phyloP scores from a whole-genome alignment of 2,329 filamentous ascomycete species.

The Colletotrichum shisoi region DNA sequence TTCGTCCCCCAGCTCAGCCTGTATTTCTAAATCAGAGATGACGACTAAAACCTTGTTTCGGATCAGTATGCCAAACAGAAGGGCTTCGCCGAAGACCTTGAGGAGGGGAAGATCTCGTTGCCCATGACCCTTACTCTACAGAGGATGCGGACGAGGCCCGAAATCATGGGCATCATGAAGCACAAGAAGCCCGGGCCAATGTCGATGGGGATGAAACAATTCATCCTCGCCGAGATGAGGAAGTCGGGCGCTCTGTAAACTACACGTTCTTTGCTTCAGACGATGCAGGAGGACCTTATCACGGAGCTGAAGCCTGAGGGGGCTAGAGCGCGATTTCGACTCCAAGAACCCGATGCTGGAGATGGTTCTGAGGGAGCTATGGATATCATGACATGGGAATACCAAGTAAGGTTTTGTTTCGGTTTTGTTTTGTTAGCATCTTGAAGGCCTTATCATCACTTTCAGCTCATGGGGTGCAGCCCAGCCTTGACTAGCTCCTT shows the following conservation, averaged over 20 bases:
- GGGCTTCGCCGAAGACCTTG: conserved; percentile 53
- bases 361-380: conserved; percentile 1
- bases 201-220: conserved; percentile 15
- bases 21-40: conserved; percentile 48
- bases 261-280: not conserved
- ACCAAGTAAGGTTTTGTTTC: too few relatives aligned
- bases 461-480: too few relatives aligned
- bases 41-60: conserved; percentile 46
- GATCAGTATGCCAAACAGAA: conserved; percentile 49
- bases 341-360: conserved; percentile 10
- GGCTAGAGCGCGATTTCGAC: not conserved
- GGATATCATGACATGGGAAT: not conserved
- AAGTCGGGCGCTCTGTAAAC: conserved; percentile 1
- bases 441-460: not conserved
- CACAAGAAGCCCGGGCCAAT: conserved; percentile 21
- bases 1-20: conserved; percentile 41
- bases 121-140: conserved; percentile 42
- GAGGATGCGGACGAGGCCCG: conserved; percentile 6
- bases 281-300: not conserved
- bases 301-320: conserved; percentile 11
- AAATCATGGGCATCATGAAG: conserved; percentile 18
- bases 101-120: conserved; percentile 53
- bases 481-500: too few relatives aligned
- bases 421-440: too few relatives aligned
- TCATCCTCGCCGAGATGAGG: conserved; percentile 7